These are phyloP conservation scores for Ceratobasidium sp. DNA, from an alignment of 1,284 basidiomycete genomes.

Conservation along the genomic window DNA sequence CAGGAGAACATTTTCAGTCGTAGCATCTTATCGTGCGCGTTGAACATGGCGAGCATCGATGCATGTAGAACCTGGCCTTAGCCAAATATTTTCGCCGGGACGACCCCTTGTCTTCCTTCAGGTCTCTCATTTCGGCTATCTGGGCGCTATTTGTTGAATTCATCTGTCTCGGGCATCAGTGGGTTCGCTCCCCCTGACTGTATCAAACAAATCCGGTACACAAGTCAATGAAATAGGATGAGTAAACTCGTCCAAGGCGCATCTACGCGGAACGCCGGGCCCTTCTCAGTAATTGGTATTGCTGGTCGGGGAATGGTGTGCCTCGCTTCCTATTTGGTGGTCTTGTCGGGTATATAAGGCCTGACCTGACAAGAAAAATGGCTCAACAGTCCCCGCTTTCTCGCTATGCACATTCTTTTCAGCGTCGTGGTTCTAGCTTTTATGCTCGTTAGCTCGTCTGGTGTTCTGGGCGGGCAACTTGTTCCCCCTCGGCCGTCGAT, in stretches of 20 bases:
- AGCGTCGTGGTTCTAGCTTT: neutral
- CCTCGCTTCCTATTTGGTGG: slow-evolving; percentile 1
- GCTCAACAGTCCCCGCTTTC: neutral
- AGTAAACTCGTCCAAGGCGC: neutral
- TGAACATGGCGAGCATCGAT: too few species aligned
- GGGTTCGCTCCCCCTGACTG: neutral
- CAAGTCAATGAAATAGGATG: neutral
- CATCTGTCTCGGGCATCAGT: neutral
- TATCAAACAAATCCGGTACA: neutral
- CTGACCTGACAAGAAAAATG: neutral
- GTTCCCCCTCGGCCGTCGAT: slow-evolving; percentile 9
- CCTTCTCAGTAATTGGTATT: neutral
- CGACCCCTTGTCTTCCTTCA: neutral
- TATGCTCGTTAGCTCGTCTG: slow-evolving; percentile 1
- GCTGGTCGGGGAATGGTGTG: neutral
- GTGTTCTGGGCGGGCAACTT: slow-evolving; percentile 10
- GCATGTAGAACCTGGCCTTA: too few species aligned
- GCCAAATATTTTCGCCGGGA: too few species aligned
- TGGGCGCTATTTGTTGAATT: neutral
- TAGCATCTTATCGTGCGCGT: too few species aligned
- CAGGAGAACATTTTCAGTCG: too few species aligned
- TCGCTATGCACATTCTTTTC: slow-evolving; percentile 4
- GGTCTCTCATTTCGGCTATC: neutral
- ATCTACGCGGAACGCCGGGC: neutral
- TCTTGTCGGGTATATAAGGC: slow-evolving; percentile 9